Base-by-base conservation (phyloP, 805 yeast species). In the Ogataea trehalophila region DNA sequence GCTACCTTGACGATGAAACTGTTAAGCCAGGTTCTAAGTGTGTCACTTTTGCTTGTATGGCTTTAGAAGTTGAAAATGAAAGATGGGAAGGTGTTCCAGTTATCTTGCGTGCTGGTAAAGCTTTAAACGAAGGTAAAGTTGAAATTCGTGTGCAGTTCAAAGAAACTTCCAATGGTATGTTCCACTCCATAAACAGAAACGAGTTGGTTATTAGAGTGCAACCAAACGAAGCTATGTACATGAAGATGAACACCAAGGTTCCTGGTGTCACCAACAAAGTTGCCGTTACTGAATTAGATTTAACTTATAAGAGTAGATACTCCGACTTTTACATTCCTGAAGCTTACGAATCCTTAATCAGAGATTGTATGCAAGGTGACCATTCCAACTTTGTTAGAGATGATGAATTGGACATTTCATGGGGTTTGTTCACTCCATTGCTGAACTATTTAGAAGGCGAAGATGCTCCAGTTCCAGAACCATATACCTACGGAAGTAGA, bases 61-160 rank as follows among this genome's bases (percentile, higher is more conserved):
- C 83, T 20, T 63, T 92, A 52, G 73, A 82, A 55, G 87, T 94
- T 67, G 75, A 82, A 61, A 94, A 91, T 68, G 98, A 94, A 70
- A 82, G 97, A 65, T 94, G 99, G 99, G 94, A 87, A 53, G 98
- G 98, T 61, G 98, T 94, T 40, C 99, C 99, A 46, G 81, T 94
- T 63, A 84, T 94, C 45, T 75, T 94, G 75, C 81, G 96, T 72
- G 99, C 98, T 15, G 99, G 99, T 62, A 94, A 94, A 72, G 97
- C 98, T n/a, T 74, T 94, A 51, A 89, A 92, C 67, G 91, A 85
- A 62, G 86, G 92, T 50, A 90, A 90, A 75, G 99, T 94, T 43
- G 99, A 94, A 73, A 85, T 94, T 54, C 80, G 98, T 68, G 73
- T 94, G 52, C 98, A 94, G 74, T 92, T 86, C 73, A 88, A 84